Conservation (phyloP, 78 protist genomes). For the Thecamonas trahens region DNA sequence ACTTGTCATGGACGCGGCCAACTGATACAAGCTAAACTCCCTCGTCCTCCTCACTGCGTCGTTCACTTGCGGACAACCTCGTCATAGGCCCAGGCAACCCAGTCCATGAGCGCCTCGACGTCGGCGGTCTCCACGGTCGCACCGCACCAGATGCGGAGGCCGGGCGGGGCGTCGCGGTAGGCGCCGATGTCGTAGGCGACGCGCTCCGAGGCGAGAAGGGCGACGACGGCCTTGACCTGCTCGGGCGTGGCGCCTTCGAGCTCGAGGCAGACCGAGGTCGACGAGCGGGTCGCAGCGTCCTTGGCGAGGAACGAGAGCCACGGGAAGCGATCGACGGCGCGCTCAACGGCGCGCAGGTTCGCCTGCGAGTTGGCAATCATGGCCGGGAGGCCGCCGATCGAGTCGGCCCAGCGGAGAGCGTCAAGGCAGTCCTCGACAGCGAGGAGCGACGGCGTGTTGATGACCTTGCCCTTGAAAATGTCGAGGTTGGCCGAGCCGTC, state of each 20-base stretch:
- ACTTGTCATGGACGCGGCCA: too few species aligned
- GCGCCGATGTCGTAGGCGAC: constrained; percentile 46
- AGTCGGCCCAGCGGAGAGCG: constrained; percentile 25
- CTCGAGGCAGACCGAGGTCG: constrained; percentile 23
- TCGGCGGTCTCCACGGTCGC: constrained; percentile 19
- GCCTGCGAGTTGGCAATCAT: constrained; percentile 1
- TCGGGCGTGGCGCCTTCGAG: not conserved
- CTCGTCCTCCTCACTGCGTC: too few species aligned
- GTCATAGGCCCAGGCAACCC: constrained; percentile 21
- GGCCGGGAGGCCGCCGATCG: constrained; percentile 14
- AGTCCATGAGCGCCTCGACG: constrained; percentile 2
- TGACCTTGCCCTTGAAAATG: constrained; percentile 21
- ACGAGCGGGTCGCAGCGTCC: constrained; percentile 21
- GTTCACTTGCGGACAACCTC: not conserved
- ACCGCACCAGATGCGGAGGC: constrained; percentile 54
- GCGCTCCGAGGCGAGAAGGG: constrained; percentile 12
- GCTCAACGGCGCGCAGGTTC: constrained; percentile 14
- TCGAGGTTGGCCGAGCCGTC: not conserved
- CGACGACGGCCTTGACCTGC: not conserved
- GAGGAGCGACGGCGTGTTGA: constrained; percentile 43
- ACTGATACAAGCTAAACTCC: too few species aligned
- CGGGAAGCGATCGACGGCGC: not conserved
- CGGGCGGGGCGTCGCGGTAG: constrained; percentile 46
- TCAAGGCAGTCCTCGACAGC: constrained; percentile 47
- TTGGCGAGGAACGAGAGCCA: constrained; percentile 18